phyloP scores from a whole-genome alignment of 345 rosid species.

The Eucalyptus shirleyi region DNA sequence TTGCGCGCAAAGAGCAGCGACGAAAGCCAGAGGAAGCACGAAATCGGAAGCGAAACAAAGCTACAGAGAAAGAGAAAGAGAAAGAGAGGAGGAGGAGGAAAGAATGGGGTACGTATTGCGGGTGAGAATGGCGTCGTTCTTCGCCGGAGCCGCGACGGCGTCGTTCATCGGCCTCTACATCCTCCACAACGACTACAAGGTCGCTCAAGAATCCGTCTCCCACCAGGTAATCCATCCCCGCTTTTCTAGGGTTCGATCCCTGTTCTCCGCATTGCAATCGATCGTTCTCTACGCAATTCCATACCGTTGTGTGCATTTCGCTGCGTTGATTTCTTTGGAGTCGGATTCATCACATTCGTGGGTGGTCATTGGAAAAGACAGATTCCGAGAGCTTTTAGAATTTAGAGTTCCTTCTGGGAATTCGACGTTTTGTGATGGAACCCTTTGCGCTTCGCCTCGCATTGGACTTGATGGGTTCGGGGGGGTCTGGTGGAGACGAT shows the following conservation, averaged over 20 bases:
- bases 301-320: not conserved
- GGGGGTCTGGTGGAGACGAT: not conserved
- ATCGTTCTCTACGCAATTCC: not conserved
- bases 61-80: not conserved
- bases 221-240: constrained; percentile 37
- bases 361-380: not conserved
- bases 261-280: not conserved
- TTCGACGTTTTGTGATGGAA: not conserved
- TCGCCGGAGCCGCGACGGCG: constrained; percentile 83
- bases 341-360: not conserved
- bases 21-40: not conserved
- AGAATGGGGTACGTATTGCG: constrained; percentile 80
- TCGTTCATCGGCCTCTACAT: constrained; percentile 61
- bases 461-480: not conserved
- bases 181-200: constrained; percentile 78
- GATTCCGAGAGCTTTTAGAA: not conserved
- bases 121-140: constrained; percentile 91
- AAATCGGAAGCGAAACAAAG: not conserved
- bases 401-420: not conserved
- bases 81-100: not conserved
- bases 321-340: not conserved
- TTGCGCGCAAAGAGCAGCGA: not conserved
- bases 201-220: constrained; percentile 69
- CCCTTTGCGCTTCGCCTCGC: not conserved
- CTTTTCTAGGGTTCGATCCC: not conserved